phyloP scores from a whole-genome alignment of 2,329 filamentous ascomycete genomes.

The Alternaria rosae region DNA sequence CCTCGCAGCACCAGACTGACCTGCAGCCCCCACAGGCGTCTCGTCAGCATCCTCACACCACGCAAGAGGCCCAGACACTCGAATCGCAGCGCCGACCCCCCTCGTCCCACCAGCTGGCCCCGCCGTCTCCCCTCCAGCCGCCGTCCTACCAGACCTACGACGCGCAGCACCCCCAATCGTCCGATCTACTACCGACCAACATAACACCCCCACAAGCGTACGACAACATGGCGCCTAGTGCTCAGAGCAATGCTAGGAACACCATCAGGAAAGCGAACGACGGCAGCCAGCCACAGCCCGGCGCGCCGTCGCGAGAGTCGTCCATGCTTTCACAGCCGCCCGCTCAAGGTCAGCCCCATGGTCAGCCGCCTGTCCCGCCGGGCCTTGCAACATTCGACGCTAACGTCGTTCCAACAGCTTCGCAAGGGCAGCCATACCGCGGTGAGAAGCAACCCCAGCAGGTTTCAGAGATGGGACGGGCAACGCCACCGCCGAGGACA shows the following conservation, averaged over 20 bases:
- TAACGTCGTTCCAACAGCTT: slow-evolving; percentile 54
- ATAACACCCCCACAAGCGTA: slow-evolving; percentile 41
- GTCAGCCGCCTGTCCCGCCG: slow-evolving; percentile 46
- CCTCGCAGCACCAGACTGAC: slow-evolving; percentile 44
- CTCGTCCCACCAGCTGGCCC: slow-evolving; percentile 45
- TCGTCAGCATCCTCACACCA: slow-evolving; percentile 40
- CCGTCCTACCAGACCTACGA: slow-evolving; percentile 45
- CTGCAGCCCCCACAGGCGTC: slow-evolving; percentile 42
- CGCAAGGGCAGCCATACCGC: slow-evolving; percentile 55
- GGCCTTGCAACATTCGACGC: slow-evolving; percentile 54
- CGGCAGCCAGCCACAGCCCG: slow-evolving; percentile 36
- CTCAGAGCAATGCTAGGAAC: slow-evolving; percentile 34
- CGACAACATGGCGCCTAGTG: slow-evolving; percentile 43
- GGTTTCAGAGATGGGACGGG: slow-evolving; percentile 46
- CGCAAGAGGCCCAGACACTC: slow-evolving; percentile 36
- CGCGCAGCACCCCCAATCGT: slow-evolving; percentile 32
- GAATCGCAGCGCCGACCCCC: slow-evolving; percentile 43
- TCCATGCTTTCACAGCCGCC: slow-evolving; percentile 46
- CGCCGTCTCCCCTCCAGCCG: slow-evolving; percentile 46
- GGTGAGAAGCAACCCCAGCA: slow-evolving; percentile 46
- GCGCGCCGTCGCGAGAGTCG: slow-evolving; percentile 43
- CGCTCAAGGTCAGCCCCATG: slow-evolving; percentile 48
- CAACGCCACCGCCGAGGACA: slow-evolving; percentile 56
- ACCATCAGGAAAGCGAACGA: slow-evolving; percentile 47
- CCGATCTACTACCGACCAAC: slow-evolving; percentile 38